Percentiles rank a stretch among this genome's conserved stretches.
Conservation (phyloP, 768 basidiomycete species). For the Suillus alpinus region DNA sequence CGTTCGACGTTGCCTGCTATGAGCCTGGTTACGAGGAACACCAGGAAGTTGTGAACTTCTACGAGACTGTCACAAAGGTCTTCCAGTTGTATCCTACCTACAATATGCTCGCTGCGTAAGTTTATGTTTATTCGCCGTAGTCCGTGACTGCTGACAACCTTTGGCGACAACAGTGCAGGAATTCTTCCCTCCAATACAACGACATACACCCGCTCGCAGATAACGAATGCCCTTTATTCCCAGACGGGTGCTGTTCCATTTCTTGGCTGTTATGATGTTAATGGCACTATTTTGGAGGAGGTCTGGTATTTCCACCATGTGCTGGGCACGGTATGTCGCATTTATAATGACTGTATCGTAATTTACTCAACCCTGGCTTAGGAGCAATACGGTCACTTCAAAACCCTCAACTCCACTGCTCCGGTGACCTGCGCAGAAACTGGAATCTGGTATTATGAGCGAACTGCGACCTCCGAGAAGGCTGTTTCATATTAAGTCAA, state of each 20-base stretch:
- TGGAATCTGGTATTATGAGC: slow-evolving; percentile 59
- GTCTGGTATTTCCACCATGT: slow-evolving; percentile 74
- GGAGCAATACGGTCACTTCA: slow-evolving; percentile 65
- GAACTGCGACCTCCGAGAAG: slow-evolving; percentile 48
- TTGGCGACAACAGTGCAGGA: slow-evolving; percentile 36
- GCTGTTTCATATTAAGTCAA: slow-evolving; percentile 25
- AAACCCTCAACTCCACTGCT: slow-evolving; percentile 54
- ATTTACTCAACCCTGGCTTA: slow-evolving; percentile 16
- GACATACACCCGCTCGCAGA: slow-evolving; percentile 50
- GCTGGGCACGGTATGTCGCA: slow-evolving; percentile 50
- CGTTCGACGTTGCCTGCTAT: slow-evolving; percentile 72
- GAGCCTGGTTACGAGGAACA: slow-evolving; percentile 54
- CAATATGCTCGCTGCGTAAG: slow-evolving; percentile 63
- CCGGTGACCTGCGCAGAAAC: slow-evolving; percentile 48
- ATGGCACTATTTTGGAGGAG: slow-evolving; percentile 53
- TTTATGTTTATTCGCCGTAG: slow-evolving; percentile 6
- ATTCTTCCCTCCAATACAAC: slow-evolving; percentile 70
- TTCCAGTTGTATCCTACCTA: slow-evolving; percentile 66
- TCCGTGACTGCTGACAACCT: slow-evolving; percentile 8
- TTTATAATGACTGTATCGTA: not conserved
- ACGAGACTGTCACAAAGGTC: slow-evolving; percentile 56
- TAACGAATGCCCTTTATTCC: slow-evolving; percentile 52
- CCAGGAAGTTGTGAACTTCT: slow-evolving; percentile 71
- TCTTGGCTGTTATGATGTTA: slow-evolving; percentile 54
- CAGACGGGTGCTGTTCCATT: slow-evolving; percentile 64